Conservation (phyloP, 2,329 filamentous ascomycete genomes). For the Acarospora socialis region DNA sequence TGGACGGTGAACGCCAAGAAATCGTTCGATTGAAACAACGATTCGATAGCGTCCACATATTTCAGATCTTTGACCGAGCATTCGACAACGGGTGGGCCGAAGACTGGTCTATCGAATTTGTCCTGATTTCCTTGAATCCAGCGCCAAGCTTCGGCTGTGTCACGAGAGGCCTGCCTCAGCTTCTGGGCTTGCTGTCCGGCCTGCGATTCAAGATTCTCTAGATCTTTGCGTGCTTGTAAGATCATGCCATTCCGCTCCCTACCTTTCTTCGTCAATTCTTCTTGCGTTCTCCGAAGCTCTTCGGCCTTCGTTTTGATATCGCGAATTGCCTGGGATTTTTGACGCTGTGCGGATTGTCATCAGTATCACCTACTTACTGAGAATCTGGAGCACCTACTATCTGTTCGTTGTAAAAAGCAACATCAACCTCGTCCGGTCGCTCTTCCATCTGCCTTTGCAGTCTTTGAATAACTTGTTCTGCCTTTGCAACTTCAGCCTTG, state of each 20-base stretch:
- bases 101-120: slow-evolving; percentile 60
- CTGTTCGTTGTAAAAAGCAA: slow-evolving; percentile 54
- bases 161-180: slow-evolving; percentile 44
- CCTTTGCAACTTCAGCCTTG: slow-evolving; percentile 35
- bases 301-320: slow-evolving; percentile 22
- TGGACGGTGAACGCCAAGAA: slow-evolving; percentile 59
- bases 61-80: slow-evolving; percentile 63
- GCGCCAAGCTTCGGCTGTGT: slow-evolving; percentile 56
- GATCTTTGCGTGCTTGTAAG: slow-evolving; percentile 31
- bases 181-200: slow-evolving; percentile 58
- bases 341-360: too few relatives aligned
- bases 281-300: slow-evolving; percentile 6
- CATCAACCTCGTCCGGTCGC: slow-evolving; percentile 52
- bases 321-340: slow-evolving; percentile 32
- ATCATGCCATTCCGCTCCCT: slow-evolving; percentile 25
- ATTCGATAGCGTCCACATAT: slow-evolving; percentile 49
- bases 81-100: slow-evolving; percentile 64
- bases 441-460: slow-evolving; percentile 51
- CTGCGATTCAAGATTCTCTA: slow-evolving; percentile 54
- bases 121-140: slow-evolving; percentile 65
- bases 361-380: slow-evolving; percentile 16
- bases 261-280: slow-evolving; percentile 31
- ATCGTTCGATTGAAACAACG: slow-evolving; percentile 38
- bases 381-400: slow-evolving; percentile 37
- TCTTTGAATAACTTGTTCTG: slow-evolving; percentile 44